Base-by-base conservation (phyloP, 495 filamentous ascomycete genomes). In the Astrocystis sublimbata region DNA sequence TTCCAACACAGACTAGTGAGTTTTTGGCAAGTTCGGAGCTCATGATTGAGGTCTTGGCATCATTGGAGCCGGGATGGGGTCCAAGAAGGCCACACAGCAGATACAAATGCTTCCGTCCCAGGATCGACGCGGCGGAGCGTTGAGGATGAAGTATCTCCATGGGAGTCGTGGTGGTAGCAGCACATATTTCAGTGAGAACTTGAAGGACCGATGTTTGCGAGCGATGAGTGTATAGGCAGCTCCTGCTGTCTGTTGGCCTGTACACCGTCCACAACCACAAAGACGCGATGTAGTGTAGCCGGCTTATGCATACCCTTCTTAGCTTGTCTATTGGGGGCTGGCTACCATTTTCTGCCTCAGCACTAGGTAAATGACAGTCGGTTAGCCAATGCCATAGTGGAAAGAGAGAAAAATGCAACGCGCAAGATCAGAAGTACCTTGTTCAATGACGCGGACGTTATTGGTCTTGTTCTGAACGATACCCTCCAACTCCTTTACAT, bases 401-500 rank as follows among this genome's bases (percentile, higher is more conserved):
- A 2, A 50, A n/a, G 17, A 24, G 7, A 8, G 19, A 57, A 3
- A 42, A 38, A 36, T 17, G 41, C 8, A 38, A 36, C n/a, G 41
- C 8, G 41, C 31, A 40, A 28, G 12, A 26, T 28, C 36, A 58
- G 71, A 85, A 19, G 71, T 75, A 91, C 92, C 89, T 75, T 97
- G 93, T 73, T 98, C 94, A 28, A 97, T 88, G 42, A 96, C 76
- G 28, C 89, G 83, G 67, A 97, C 76, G 76, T 93, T 96, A 52
- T 88, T 85, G 51, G 87, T 88, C 79, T 97, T 98, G 40, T 82
- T 85, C 70, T 90, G 84, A 40, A 98, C 85, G 57, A 97, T 92
- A 68, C 84, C 85, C 78, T 98, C 96, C 53, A 98, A 76, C 60
- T 92, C 92, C 63, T 86, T 86, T 65, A 98, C 79, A 72, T 92